phyloP scores from a whole-genome alignment of 73 alveolate species.

The Paramecium pentaurelia region DNA sequence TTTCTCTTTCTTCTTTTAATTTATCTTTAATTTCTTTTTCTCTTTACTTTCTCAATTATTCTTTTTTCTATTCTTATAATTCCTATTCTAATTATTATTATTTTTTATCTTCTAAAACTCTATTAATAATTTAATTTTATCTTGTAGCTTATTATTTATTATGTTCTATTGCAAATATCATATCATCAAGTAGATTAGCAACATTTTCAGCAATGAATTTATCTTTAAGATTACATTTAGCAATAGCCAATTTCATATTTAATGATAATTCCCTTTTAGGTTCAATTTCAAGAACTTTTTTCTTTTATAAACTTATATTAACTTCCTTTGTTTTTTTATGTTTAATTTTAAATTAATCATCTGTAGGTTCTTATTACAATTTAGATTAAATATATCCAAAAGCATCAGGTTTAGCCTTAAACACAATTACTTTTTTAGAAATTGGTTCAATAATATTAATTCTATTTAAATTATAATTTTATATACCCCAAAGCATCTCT shows the following conservation, averaged over 20 bases:
- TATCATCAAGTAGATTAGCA: conserved; percentile 25
- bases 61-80: background rate
- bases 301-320: background rate
- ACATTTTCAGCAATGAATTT: background rate
- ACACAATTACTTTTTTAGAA: background rate
- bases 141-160: background rate
- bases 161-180: conserved; percentile 23
- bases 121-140: background rate
- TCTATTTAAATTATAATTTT: background rate
- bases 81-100: background rate
- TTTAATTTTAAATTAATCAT: background rate
- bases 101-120: background rate
- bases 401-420: background rate
- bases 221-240: background rate
- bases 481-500: background rate
- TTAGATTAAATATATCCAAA: conserved; percentile 28
- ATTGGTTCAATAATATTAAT: conserved; percentile 26
- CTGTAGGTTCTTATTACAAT: background rate
- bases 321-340: background rate
- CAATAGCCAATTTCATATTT: conserved; percentile 7
- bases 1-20: background rate
- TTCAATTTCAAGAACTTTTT: conserved; percentile 22
- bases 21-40: background rate
- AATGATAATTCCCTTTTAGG: conserved; percentile 6
- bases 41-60: conserved; percentile 20